These are phyloP conservation scores for Claviceps pazoutovae DNA, from an alignment of 2,329 filamentous ascomycete species.

Conservation along the genomic window DNA sequence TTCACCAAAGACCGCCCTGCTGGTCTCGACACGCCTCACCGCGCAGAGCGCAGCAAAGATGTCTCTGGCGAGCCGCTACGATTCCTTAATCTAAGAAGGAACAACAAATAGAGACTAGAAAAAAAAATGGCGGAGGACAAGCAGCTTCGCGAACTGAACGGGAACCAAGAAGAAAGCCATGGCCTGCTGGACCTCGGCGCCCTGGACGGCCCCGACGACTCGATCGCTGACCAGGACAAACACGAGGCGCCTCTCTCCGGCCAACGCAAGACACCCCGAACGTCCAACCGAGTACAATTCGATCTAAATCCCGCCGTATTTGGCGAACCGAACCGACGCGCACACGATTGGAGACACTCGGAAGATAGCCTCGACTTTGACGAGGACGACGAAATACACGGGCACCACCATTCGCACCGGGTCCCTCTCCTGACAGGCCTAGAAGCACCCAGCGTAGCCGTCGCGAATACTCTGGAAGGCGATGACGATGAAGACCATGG, in stretches of 20 bases:
- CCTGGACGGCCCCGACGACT: slow-evolving; percentile 14
- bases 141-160: slow-evolving; percentile 16
- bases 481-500: slow-evolving; percentile 21
- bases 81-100: background rate
- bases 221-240: slow-evolving; percentile 9
- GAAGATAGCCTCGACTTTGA: slow-evolving; percentile 34
- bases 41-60: slow-evolving; percentile 5
- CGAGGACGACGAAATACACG: slow-evolving; percentile 30
- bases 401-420: slow-evolving; percentile 37
- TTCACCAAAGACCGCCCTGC: background rate
- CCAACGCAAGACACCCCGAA: slow-evolving; percentile 18
- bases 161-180: slow-evolving; percentile 17
- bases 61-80: slow-evolving; percentile 5
- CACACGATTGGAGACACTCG: slow-evolving; percentile 5
- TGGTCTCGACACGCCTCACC: background rate
- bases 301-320: slow-evolving; percentile 38
- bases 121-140: slow-evolving; percentile 20
- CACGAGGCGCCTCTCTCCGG: background rate
- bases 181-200: slow-evolving; percentile 15
- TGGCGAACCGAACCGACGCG: slow-evolving; percentile 13
- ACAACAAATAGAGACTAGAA: background rate
- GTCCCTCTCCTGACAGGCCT: slow-evolving; percentile 68
- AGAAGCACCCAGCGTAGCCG: slow-evolving; percentile 61
- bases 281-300: slow-evolving; percentile 63
- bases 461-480: slow-evolving; percentile 42